These are phyloP conservation scores for Cryptococcus amylolentus DNA, from an alignment of 1,284 basidiomycete species.

Conservation along the genomic window DNA sequence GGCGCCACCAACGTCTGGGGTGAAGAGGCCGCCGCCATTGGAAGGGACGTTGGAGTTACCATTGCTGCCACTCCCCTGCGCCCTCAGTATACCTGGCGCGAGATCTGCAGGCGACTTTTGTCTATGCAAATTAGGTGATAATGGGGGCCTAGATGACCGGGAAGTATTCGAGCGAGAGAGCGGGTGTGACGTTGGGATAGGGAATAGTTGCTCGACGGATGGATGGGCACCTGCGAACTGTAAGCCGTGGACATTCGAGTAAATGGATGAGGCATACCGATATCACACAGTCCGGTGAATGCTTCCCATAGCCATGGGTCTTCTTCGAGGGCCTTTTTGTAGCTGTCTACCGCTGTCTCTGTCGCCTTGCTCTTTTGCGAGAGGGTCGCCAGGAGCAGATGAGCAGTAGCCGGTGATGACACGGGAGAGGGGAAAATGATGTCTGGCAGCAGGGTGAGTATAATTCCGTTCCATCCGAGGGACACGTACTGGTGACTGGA, in stretches of 20 bases:
- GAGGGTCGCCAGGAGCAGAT: constrained; percentile 35
- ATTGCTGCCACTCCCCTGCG: constrained; percentile 53
- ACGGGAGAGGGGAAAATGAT: constrained; percentile 25
- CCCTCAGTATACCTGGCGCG: neutral
- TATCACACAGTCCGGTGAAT: constrained; percentile 77
- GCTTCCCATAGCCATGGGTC: constrained; percentile 91
- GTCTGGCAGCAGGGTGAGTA: constrained; percentile 11
- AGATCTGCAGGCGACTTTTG: constrained; percentile 1
- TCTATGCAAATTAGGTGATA: constrained; percentile 33
- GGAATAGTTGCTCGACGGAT: constrained; percentile 26
- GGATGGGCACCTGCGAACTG: constrained; percentile 26
- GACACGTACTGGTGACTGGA: constrained; percentile 28
- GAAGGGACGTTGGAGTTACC: too few relatives aligned
- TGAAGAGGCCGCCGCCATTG: constrained; percentile 66
- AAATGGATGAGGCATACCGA: constrained; percentile 58
- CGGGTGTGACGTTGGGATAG: constrained; percentile 23
- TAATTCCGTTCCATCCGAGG: constrained; percentile 3
- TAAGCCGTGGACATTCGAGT: neutral
- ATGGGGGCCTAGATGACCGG: constrained; percentile 54
- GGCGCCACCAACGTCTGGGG: constrained; percentile 55
- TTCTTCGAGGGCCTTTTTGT: constrained; percentile 65
- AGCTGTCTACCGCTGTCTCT: constrained; percentile 68
- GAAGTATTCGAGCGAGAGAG: constrained; percentile 21
- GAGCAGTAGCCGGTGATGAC: constrained; percentile 27
- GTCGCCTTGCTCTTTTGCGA: constrained; percentile 53